Evolutionary conservation across 108 stramenopile genomes (phyloP).

Genomic region (Cyclotella sp.): DNA sequence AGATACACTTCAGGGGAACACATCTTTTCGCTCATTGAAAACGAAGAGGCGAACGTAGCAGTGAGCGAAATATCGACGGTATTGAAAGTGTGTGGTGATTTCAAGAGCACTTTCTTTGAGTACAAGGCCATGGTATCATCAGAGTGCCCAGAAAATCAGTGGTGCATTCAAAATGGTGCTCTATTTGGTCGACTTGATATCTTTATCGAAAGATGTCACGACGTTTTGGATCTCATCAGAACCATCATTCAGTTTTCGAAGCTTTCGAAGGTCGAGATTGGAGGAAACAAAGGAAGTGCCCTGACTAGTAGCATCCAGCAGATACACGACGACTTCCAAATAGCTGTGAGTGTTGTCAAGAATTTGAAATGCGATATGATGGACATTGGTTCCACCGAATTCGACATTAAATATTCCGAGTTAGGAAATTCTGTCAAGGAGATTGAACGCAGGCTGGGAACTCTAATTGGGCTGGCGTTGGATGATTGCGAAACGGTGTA

Average conservation of each 20-base stretch:
- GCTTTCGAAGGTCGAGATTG: constrained; percentile 87
- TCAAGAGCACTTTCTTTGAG: constrained; percentile 85
- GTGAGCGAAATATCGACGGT: constrained; percentile 64
- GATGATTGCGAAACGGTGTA: constrained; percentile 91
- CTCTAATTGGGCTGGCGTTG: constrained; percentile 86
- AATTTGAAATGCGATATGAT: constrained; percentile 88
- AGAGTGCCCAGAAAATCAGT: constrained; percentile 79
- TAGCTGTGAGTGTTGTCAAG: constrained; percentile 76
- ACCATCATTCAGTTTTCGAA: constrained; percentile 90
- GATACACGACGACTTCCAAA: constrained; percentile 83
- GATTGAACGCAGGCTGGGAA: constrained; percentile 86
- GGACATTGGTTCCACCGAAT: constrained; percentile 84
- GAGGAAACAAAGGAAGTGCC: constrained; percentile 88
- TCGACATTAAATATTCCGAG: constrained; percentile 84
- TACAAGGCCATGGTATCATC: constrained; percentile 84
- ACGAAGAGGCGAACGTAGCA: constrained; percentile 80
- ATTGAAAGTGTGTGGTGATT: constrained; percentile 76
- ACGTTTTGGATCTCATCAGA: constrained; percentile 87
- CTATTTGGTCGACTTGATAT: constrained; percentile 89
- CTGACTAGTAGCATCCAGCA: constrained; percentile 84
- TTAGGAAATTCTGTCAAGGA: constrained; percentile 87
- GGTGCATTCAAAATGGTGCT: constrained; percentile 91
- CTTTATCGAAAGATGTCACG: constrained; percentile 91
- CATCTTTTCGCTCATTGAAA: constrained; percentile 84
- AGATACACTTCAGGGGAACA: constrained; percentile 86